Percentiles rank a stretch among this genome's conserved stretches.
These are phyloP conservation scores for Aureobasidium sp. DNA, from an alignment of 2,329 filamentous ascomycete species.

Conservation along the genomic window DNA sequence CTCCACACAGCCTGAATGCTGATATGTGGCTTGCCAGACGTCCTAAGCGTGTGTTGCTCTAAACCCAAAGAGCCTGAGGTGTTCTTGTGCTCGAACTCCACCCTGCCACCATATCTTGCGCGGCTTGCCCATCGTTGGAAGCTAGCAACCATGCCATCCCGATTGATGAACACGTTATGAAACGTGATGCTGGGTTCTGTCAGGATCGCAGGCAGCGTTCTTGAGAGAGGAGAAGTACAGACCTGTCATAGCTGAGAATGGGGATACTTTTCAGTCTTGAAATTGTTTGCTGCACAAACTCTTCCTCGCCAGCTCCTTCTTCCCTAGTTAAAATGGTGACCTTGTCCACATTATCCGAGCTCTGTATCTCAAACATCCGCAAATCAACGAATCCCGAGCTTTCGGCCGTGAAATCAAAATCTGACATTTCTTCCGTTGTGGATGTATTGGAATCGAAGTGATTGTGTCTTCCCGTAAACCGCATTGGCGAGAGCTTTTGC, in stretches of 20 bases:
- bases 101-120: background rate
- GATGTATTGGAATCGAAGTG: background rate
- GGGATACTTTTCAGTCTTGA: background rate
- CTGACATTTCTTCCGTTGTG: background rate
- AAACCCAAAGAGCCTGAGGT: background rate
- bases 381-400: background rate
- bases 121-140: background rate
- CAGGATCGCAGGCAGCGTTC: background rate
- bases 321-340: background rate
- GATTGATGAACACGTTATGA: background rate
- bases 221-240: too few relatives aligned
- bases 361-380: background rate
- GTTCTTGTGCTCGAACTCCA: background rate
- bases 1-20: background rate
- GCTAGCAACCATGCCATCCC: background rate
- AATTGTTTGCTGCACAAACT: background rate
- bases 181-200: background rate
- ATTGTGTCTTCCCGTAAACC: background rate
- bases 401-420: background rate
- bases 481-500: background rate
- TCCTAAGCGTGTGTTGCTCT: background rate
- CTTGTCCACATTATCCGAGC: background rate
- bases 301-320: background rate
- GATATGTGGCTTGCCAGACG: background rate
- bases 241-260: background rate